Base-by-base conservation (phyloP, 2,329 filamentous ascomycete genomes). In the Conoideocrella luteorostrata region DNA sequence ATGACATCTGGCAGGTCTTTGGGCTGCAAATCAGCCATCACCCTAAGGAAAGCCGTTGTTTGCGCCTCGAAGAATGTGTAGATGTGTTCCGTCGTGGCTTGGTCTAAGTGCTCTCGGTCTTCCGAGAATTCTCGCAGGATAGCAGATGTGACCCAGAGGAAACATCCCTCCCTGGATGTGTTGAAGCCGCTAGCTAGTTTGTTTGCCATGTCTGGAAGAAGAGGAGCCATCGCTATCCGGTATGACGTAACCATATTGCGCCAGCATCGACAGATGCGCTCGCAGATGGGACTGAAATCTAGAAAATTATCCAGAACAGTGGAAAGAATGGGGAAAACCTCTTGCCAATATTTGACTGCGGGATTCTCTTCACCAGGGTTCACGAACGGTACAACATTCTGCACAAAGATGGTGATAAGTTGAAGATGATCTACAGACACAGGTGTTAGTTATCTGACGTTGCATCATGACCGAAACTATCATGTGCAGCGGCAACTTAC, bases 191-290 rank as follows among this genome's bases (percentile, higher is more conserved):
- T 77, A 1, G 88, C 88, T 45, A 98, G 77, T 64, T 91, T 94
- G 55, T 91, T 86, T 15, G 93, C 94, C 66, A 98, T 81, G 17
- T 81, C 77, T 1, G 86, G 86, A 35, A 98, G 75, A 36, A 98
- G 69, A 20, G 91, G 89, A 12, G 85, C 80, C 72, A 94, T 95
- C 40, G 86, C 86, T 2, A 85, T 93, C 52, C 93, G 81, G 65
- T 97, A 97, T 0, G 90, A 95, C 47, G 97, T 88, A 30, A 98
- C 80, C 87, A 97, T 96, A 62, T 91, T 86, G 50, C 94, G 81
- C 89, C 91, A 98, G 71, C 88, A 96, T 50, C 91, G 81, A 65
- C 91, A 97, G 21, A 98, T 80, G 33, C 91, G 78, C 70, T 98
- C 93, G 52, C 94, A 85, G 47, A 98, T 94, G 4, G 93, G 91